Base-by-base conservation (phyloP, 2,329 filamentous ascomycete genomes). In the Verticillium albo-atrum region DNA sequence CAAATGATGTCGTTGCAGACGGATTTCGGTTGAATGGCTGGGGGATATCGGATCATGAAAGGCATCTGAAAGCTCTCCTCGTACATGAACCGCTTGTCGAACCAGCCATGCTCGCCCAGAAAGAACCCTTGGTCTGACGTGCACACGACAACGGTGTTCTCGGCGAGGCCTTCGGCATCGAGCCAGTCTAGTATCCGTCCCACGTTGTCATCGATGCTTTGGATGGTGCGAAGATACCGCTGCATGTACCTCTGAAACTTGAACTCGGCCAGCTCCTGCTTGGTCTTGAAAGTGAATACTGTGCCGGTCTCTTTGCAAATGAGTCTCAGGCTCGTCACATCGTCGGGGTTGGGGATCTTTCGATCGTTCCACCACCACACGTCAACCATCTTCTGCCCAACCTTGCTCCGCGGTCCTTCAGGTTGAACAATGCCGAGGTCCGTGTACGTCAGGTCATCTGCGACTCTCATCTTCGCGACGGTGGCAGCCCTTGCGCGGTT, bases 71-170 rank as follows among this genome's bases (percentile, higher is more conserved):
- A 83, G 15, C 72, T 76, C 67, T 84, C 79, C 62, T 84, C 81
- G 67, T 84, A 84, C 77, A 84, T 83, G 67, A 84, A 83, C 3
- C 81, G 76, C 68, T 84, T 84, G 66, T 83, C 82, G 63, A 83
- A 83, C 81, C 80, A 84, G 57, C 81, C 81, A 61, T 84, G 82
- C 60, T 84, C 81, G 7, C 81, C 81, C 0, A 84, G 75, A 67
- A 83, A 84, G 70, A 83, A 83, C 6, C 81, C 82, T 61, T 83
- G 80, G 62, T 83, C 81, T 0, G 78, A 81, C 0, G 78, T 82
- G 62, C 83, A 83, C n/a, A 83, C 72, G 2, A 83, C 76, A 3
- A 83, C 68, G 0, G 80, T 83, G 63, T 82, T 75, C 1, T 80
- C 70, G 0, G 74, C 68, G 0, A 82, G 66, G 0, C 68, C 74